phyloP scores from a whole-genome alignment of 768 basidiomycete species.

The Suillus luteus region DNA sequence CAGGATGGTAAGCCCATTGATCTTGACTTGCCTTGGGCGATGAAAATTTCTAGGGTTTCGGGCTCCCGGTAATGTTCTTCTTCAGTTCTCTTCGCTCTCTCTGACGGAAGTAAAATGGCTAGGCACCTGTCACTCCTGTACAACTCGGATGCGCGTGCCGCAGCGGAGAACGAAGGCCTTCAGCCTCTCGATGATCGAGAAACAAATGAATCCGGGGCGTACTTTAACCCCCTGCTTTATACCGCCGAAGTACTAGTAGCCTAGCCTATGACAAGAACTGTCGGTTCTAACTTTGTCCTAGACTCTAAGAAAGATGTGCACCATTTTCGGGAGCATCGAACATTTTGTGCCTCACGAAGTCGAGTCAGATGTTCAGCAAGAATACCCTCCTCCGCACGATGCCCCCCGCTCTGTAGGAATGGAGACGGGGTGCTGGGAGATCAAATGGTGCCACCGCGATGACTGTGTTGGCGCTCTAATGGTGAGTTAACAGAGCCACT shows the following conservation, averaged over 20 bases:
- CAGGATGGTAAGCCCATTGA: conserved; percentile 36
- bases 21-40: conserved; percentile 56
- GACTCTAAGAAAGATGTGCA: conserved; percentile 53
- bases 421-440: conserved; percentile 67
- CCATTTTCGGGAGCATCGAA: conserved; percentile 69
- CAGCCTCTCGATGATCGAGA: conserved; percentile 35
- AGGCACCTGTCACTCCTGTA: conserved; percentile 51
- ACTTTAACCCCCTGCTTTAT: conserved; percentile 58
- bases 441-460: conserved; percentile 79
- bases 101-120: conserved; percentile 24
- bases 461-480: conserved; percentile 73
- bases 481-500: conserved; percentile 43
- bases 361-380: conserved; percentile 23
- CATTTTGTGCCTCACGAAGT: conserved; percentile 42
- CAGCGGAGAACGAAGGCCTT: conserved; percentile 12
- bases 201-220: conserved; percentile 35
- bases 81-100: conserved; percentile 7
- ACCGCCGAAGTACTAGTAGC: conserved; percentile 52
- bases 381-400: conserved; percentile 55
- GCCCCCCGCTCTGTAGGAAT: conserved; percentile 54
- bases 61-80: conserved; percentile 49
- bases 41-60: conserved; percentile 58
- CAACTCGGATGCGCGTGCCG: conserved; percentile 51
- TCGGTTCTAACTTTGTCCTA: conserved; percentile 26
- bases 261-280: background rate